Percentiles rank a stretch among this genome's conserved stretches.
These are phyloP conservation scores for Lyophyllum decastes DNA, from an alignment of 768 basidiomycete species.

Conservation along the genomic window DNA sequence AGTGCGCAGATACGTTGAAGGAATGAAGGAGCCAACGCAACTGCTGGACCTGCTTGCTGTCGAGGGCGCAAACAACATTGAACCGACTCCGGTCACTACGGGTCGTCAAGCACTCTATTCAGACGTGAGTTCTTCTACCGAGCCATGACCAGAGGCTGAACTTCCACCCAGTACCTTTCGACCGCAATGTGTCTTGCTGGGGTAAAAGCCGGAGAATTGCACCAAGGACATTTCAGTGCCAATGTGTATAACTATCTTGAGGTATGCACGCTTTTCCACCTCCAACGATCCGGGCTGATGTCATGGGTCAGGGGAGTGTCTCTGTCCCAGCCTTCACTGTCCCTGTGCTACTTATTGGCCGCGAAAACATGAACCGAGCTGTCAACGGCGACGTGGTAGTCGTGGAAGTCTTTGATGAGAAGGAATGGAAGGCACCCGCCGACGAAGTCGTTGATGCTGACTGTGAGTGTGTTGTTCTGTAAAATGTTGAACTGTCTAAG, in stretches of 20 bases:
- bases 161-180: constrained; percentile 68
- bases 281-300: background rate
- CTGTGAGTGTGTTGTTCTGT: constrained; percentile 41
- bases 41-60: constrained; percentile 84
- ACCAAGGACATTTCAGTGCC: background rate
- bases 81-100: constrained; percentile 57
- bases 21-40: constrained; percentile 58
- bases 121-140: constrained; percentile 48
- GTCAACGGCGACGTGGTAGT: constrained; percentile 93
- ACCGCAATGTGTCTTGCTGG: background rate
- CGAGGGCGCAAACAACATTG: constrained; percentile 60
- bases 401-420: constrained; percentile 82
- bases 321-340: constrained; percentile 71
- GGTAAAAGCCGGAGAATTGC: background rate
- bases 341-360: constrained; percentile 81
- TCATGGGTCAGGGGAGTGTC: constrained; percentile 67
- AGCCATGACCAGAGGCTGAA: background rate
- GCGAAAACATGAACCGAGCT: constrained; percentile 94
- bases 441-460: constrained; percentile 96
- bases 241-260: constrained; percentile 62
- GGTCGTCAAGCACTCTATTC: constrained; percentile 68
- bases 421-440: constrained; percentile 89
- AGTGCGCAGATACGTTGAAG: constrained; percentile 80
- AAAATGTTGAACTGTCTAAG: background rate
- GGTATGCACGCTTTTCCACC: constrained; percentile 37